Conservation (phyloP, 2,329 filamentous ascomycete genomes). For the Stachybotrys chlorohalonatus region DNA sequence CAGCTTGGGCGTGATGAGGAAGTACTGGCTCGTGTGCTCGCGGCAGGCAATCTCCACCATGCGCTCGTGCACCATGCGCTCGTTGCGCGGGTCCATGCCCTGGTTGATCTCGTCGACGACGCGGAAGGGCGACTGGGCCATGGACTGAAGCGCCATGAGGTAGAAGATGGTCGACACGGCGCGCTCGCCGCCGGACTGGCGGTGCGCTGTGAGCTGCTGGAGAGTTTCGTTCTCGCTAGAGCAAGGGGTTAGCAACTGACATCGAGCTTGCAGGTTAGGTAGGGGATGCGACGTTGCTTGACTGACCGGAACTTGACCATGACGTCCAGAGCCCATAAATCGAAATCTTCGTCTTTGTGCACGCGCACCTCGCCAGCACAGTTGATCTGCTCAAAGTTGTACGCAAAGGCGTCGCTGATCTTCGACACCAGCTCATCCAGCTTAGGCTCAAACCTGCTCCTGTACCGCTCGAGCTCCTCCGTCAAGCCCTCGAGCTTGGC, state of each 20-base stretch:
- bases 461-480: conserved; percentile 54
- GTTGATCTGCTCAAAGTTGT: conserved; percentile 89
- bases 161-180: conserved; percentile 98
- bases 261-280: neutral
- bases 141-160: conserved; percentile 91
- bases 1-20: conserved; percentile 95
- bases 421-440: conserved; percentile 68
- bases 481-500: conserved; percentile 45
- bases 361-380: conserved; percentile 87
- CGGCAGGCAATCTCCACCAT: conserved; percentile 97
- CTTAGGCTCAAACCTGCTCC: conserved; percentile 70
- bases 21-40: conserved; percentile 76
- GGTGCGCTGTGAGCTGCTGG: conserved; percentile 78
- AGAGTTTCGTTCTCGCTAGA: conserved; percentile 68
- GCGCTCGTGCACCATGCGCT: conserved; percentile 94
- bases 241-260: conserved; percentile 2
- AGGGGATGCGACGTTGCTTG: neutral
- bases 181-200: conserved; percentile 92
- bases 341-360: conserved; percentile 87
- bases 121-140: conserved; percentile 90
- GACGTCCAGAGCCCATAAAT: conserved; percentile 88
- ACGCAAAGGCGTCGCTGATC: conserved; percentile 85
- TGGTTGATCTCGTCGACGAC: conserved; percentile 99
- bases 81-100: conserved; percentile 97
- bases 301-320: conserved; percentile 85